These are phyloP conservation scores for Ophiostoma perfectum DNA, from an alignment of 2,329 filamentous ascomycete genomes.

Conservation along the genomic window DNA sequence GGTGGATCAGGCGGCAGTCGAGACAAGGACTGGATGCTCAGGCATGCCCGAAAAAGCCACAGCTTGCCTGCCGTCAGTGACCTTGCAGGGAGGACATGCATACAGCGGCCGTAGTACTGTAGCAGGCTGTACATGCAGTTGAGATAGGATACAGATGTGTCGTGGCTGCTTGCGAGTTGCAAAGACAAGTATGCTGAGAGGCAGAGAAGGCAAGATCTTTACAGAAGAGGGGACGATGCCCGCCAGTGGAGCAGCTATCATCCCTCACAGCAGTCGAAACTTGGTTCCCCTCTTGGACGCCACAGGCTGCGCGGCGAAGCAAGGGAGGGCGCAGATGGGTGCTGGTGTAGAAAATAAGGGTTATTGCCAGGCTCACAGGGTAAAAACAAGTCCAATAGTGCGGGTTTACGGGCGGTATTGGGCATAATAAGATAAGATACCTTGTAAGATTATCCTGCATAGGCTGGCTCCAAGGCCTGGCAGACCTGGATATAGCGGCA, in stretches of 20 bases:
- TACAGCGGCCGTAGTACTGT: neutral
- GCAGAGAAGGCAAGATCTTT: neutral
- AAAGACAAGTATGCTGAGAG: too few relatives aligned
- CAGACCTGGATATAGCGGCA: too few relatives aligned
- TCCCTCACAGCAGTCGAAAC: constrained; percentile 6
- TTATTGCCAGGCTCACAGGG: neutral
- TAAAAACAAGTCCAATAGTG: neutral
- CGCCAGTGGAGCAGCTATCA: neutral
- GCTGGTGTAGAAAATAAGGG: constrained; percentile 1
- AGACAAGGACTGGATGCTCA: neutral
- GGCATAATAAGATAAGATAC: too few relatives aligned
- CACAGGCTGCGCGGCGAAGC: constrained; percentile 7
- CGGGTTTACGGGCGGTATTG: neutral
- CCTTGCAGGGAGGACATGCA: neutral
- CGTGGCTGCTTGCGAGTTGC: too few relatives aligned
- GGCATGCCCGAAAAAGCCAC: neutral
- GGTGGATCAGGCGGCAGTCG: neutral
- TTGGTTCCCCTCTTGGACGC: constrained; percentile 6
- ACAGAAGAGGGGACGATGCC: neutral
- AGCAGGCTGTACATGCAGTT: neutral
- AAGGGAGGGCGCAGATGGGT: neutral
- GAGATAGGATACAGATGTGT: too few relatives aligned
- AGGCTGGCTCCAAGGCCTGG: too few relatives aligned
- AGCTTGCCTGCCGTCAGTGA: neutral
- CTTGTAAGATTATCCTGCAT: too few relatives aligned